Evolutionary conservation across 1,284 basidiomycete species (phyloP).

Genomic region (Uromyces viciae-fabae): DNA sequence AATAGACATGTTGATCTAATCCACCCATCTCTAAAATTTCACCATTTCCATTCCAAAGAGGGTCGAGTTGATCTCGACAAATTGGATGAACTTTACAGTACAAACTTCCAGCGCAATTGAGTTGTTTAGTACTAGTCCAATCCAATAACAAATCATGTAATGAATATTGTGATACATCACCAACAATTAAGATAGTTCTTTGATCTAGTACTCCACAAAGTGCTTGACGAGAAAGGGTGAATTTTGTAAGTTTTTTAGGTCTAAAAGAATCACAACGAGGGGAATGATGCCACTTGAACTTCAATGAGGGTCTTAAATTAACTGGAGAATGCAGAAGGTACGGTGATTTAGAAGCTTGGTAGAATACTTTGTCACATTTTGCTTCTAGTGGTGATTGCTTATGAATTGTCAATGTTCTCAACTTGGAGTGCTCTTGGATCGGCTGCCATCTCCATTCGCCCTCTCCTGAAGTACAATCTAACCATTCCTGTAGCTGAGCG

Average conservation of each 20-base stretch:
- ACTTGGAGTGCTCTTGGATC: constrained; percentile 30
- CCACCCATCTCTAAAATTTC: constrained; percentile 45
- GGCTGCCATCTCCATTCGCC: constrained; percentile 51
- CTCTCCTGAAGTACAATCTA: constrained; percentile 50
- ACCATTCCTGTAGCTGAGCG: constrained; percentile 47
- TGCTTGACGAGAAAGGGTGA: constrained; percentile 41
- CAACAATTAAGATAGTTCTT: constrained; percentile 51
- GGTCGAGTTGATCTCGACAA: constrained; percentile 48
- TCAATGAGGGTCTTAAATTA: constrained; percentile 50
- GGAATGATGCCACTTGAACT: constrained; percentile 51
- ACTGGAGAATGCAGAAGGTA: constrained; percentile 47
- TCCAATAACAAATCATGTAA: constrained; percentile 53
- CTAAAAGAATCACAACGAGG: constrained; percentile 40
- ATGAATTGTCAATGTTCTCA: constrained; percentile 49
- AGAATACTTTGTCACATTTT: constrained; percentile 52
- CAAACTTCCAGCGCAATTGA: constrained; percentile 52
- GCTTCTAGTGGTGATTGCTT: constrained; percentile 50
- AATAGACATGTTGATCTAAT: constrained; percentile 49
- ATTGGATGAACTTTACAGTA: constrained; percentile 53
- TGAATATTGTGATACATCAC: constrained; percentile 51
- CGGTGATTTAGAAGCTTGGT: constrained; percentile 46
- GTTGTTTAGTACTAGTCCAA: constrained; percentile 49
- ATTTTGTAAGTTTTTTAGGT: background rate
- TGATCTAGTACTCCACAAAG: constrained; percentile 50
- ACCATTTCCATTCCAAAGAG: background rate